Conservation (phyloP, 2,329 filamentous ascomycete species). For the Diaporthe sp. region DNA sequence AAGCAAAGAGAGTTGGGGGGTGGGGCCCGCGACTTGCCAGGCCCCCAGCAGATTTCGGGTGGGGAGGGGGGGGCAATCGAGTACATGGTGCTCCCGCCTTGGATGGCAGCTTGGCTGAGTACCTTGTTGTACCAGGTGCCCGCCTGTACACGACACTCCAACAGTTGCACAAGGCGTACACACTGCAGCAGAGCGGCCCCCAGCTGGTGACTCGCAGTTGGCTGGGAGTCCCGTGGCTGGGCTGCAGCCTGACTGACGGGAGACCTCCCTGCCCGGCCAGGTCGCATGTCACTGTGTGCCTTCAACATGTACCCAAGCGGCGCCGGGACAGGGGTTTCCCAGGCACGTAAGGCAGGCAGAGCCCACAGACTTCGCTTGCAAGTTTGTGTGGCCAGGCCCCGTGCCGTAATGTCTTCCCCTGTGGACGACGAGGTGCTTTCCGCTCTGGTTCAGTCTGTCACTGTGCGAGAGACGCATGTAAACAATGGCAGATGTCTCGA, state of each 20-base stretch:
- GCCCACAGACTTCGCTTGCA: slow-evolving; percentile 24
- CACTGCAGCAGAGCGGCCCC: slow-evolving; percentile 28
- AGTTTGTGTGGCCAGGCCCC: neutral
- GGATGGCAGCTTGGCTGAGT: slow-evolving; percentile 29
- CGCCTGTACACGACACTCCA: slow-evolving; percentile 25
- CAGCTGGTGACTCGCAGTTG: slow-evolving; percentile 35
- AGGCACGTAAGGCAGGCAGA: slow-evolving; percentile 36
- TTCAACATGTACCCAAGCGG: slow-evolving; percentile 4
- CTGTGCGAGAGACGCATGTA: neutral
- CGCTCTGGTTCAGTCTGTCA: neutral
- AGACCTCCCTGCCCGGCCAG: slow-evolving; percentile 27
- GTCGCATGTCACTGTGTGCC: slow-evolving; percentile 21
- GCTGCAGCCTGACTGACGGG: slow-evolving; percentile 32
- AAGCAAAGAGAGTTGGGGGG: slow-evolving; percentile 18
- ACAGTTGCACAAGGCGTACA: slow-evolving; percentile 28
- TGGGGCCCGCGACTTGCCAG: slow-evolving; percentile 19
- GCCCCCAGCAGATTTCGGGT: slow-evolving; percentile 18
- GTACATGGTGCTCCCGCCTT: slow-evolving; percentile 13
- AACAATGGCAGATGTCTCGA: neutral
- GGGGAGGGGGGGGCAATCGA: neutral
- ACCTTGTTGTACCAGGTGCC: slow-evolving; percentile 17
- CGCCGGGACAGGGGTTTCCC: slow-evolving; percentile 33
- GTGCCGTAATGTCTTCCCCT: neutral
- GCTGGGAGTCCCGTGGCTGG: slow-evolving; percentile 27
- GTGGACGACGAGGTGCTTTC: neutral